A percentile compares a stretch with the other conserved stretches of the same genome.
Evolutionary conservation across 1,284 basidiomycete genomes (phyloP).

Genomic region (Fomitopsis pinicola): DNA sequence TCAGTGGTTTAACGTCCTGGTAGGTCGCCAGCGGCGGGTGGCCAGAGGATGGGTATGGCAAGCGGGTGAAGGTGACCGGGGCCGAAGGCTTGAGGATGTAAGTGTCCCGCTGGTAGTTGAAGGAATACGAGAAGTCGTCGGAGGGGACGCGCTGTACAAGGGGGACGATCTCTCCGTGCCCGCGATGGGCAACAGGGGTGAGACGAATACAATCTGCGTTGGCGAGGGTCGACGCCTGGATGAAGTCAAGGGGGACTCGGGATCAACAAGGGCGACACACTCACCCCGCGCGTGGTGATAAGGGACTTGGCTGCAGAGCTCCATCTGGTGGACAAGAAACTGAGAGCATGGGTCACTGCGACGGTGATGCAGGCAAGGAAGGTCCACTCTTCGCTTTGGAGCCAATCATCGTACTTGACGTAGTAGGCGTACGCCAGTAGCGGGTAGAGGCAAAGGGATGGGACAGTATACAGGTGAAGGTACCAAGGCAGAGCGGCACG

Average conservation of each 20-base stretch:
- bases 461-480: slow-evolving; percentile 79
- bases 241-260: slow-evolving; percentile 1
- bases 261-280: slow-evolving; percentile 9
- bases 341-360: slow-evolving; percentile 86
- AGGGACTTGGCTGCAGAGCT: slow-evolving; percentile 76
- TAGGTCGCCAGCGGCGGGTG: slow-evolving; percentile 73
- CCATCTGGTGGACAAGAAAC: slow-evolving; percentile 92
- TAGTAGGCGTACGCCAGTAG: slow-evolving; percentile 91
- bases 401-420: slow-evolving; percentile 85
- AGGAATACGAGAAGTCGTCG: slow-evolving; percentile 69
- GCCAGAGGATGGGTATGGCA: slow-evolving; percentile 87
- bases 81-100: slow-evolving; percentile 70
- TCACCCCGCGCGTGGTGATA: slow-evolving; percentile 71
- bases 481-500: slow-evolving; percentile 79
- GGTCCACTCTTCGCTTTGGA: slow-evolving; percentile 93
- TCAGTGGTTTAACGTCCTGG: slow-evolving; percentile 47
- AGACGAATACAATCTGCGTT: slow-evolving; percentile 83
- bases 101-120: slow-evolving; percentile 95
- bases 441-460: slow-evolving; percentile 86
- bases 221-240: slow-evolving; percentile 61
- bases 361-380: slow-evolving; percentile 89
- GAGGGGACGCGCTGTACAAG: slow-evolving; percentile 60
- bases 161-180: slow-evolving; percentile 87
- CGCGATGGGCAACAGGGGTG: slow-evolving; percentile 82
- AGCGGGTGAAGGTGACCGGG: slow-evolving; percentile 69